Conservation (phyloP, 1,284 basidiomycete species). For the Amylostereum areolatum region DNA sequence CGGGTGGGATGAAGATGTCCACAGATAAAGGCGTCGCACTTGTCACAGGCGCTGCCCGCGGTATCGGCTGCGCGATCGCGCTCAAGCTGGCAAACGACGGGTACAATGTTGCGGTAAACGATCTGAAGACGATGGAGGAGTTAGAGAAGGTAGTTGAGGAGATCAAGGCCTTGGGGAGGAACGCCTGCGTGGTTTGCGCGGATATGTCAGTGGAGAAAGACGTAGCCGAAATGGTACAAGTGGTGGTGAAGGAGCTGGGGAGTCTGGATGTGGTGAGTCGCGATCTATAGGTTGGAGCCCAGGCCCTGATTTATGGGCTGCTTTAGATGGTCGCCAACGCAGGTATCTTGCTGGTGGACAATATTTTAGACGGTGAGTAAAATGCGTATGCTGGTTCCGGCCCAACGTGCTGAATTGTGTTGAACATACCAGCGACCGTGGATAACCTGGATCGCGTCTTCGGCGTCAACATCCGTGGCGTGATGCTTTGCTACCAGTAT, state of each 20-base stretch:
- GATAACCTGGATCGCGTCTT: slow-evolving; percentile 9
- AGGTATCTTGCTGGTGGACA: not conserved
- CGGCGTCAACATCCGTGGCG: slow-evolving; percentile 11
- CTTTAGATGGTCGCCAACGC: slow-evolving; percentile 12
- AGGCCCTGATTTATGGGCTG: not conserved
- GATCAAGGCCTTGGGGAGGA: slow-evolving; percentile 10
- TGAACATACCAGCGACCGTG: slow-evolving; percentile 5
- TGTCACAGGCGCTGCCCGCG: slow-evolving; percentile 15
- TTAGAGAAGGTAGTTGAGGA: not conserved
- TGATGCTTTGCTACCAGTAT: slow-evolving; percentile 15
- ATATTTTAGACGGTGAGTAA: slow-evolving; percentile 7
- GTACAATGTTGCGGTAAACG: slow-evolving; percentile 12
- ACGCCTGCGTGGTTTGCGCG: slow-evolving; percentile 5
- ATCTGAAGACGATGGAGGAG: not conserved
- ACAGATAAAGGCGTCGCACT: slow-evolving; percentile 7
- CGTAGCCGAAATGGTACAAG: slow-evolving; percentile 11
- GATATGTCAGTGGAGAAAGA: slow-evolving; percentile 15
- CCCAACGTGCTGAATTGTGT: not conserved
- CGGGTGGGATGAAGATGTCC: not conserved
- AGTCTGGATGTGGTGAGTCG: slow-evolving; percentile 13
- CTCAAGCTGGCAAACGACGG: slow-evolving; percentile 16
- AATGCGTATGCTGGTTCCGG: not conserved
- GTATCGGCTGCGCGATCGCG: slow-evolving; percentile 14
- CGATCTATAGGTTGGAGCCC: not conserved
- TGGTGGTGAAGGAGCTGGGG: slow-evolving; percentile 12